These are phyloP conservation scores for Acidomyces sp. DNA, from an alignment of 495 filamentous ascomycete species.

Conservation along the genomic window DNA sequence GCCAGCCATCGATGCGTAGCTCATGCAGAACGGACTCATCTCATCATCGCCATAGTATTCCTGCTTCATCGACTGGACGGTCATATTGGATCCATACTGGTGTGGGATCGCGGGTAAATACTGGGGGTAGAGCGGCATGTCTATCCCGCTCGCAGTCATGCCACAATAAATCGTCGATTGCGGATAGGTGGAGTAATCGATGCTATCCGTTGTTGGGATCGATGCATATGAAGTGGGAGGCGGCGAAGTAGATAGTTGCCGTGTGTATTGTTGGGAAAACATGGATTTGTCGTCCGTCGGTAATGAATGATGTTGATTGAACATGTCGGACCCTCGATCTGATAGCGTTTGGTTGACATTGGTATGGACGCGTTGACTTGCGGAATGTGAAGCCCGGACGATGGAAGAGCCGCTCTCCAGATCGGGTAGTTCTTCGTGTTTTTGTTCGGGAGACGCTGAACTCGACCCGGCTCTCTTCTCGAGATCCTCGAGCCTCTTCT, in stretches of 20 bases:
- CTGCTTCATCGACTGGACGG: constrained; percentile 46
- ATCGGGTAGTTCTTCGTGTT: constrained; percentile 38
- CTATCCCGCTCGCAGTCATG: constrained; percentile 43
- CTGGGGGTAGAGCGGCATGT: constrained; percentile 42
- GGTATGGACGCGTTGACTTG: constrained; percentile 31
- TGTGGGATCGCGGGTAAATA: constrained; percentile 51
- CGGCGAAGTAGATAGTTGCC: constrained; percentile 55
- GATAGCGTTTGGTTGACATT: constrained; percentile 19
- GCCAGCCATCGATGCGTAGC: constrained; percentile 59
- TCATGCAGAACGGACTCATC: constrained; percentile 62
- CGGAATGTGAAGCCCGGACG: constrained; percentile 6
- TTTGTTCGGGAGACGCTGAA: constrained; percentile 57
- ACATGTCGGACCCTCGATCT: constrained; percentile 22
- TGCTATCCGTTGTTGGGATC: constrained; percentile 53
- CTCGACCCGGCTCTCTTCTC: constrained; percentile 81
- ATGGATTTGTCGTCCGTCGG: constrained; percentile 35
- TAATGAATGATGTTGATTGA: constrained; percentile 23
- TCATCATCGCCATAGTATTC: constrained; percentile 50
- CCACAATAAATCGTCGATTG: constrained; percentile 52
- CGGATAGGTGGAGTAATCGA: constrained; percentile 50
- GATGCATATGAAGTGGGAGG: constrained; percentile 61
- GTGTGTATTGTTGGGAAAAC: constrained; percentile 57
- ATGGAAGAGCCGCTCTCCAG: constrained; percentile 12
- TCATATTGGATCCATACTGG: constrained; percentile 49
- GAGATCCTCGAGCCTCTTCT: constrained; percentile 91